Evolutionary conservation across 768 basidiomycete genomes (phyloP).

Genomic region (Tylopilus plumbeoviolaceoides): DNA sequence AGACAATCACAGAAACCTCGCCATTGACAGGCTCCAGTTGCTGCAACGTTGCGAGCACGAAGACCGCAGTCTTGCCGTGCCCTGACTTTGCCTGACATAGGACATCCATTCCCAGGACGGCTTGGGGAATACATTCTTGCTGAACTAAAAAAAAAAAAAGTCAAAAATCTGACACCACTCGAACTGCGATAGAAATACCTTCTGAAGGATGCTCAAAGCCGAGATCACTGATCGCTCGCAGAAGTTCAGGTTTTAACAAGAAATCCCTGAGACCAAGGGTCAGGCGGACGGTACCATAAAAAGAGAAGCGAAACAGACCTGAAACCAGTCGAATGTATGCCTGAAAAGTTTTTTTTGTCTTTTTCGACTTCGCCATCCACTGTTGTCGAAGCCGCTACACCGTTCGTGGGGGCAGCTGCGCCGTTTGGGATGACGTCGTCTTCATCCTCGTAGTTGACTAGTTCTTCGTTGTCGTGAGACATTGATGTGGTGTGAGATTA

Average conservation of each 20-base stretch:
- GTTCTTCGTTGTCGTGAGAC: slow-evolving; percentile 86
- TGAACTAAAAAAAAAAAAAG: slow-evolving; percentile 59
- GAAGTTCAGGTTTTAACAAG: slow-evolving; percentile 92
- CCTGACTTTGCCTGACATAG: slow-evolving; percentile 99
- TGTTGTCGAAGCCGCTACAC: slow-evolving; percentile 44
- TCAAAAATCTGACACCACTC: neutral
- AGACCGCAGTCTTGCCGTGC: slow-evolving; percentile 98
- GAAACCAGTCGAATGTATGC: slow-evolving; percentile 99
- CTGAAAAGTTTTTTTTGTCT: slow-evolving; percentile 97
- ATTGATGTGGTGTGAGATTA: slow-evolving; percentile 39
- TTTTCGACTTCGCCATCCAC: slow-evolving; percentile 58
- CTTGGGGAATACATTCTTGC: slow-evolving; percentile 99
- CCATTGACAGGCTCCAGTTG: slow-evolving; percentile 98
- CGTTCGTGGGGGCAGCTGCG: slow-evolving; percentile 42
- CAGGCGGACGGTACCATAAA: neutral
- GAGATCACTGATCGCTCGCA: slow-evolving; percentile 97
- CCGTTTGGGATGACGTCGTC: slow-evolving; percentile 71
- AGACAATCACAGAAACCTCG: slow-evolving; percentile 95
- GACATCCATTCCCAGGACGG: slow-evolving; percentile 98
- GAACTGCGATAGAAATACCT: slow-evolving; percentile 48
- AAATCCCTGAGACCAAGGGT: slow-evolving; percentile 67
- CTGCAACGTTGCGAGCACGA: slow-evolving; percentile 95
- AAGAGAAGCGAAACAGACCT: slow-evolving; percentile 51
- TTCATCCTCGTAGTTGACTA: slow-evolving; percentile 94
- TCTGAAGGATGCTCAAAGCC: slow-evolving; percentile 99